These are phyloP conservation scores for Cystofilobasidium macerans DNA, from an alignment of 768 basidiomycete species.

Conservation along the genomic window DNA sequence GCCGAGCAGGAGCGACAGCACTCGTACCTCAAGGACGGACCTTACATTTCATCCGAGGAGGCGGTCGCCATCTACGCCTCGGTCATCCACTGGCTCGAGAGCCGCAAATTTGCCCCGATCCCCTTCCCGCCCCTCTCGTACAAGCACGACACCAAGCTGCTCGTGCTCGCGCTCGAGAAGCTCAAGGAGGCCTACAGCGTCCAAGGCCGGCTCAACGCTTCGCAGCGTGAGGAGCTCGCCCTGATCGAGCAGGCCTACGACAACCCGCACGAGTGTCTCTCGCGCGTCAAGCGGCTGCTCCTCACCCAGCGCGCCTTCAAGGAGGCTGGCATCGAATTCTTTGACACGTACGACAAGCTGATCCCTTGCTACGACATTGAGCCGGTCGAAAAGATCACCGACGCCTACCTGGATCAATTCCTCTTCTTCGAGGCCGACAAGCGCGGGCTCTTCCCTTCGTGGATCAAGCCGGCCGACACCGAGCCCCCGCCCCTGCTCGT, in stretches of 20 bases:
- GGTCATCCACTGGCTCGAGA: conserved; percentile 97
- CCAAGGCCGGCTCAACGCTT: conserved; percentile 93
- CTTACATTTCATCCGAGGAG: conserved; percentile 96
- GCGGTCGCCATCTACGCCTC: conserved; percentile 98
- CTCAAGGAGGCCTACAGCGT: conserved; percentile 98
- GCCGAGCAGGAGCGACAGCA: conserved; percentile 99
- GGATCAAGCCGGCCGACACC: conserved; percentile 98
- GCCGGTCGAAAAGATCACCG: conserved; percentile 99
- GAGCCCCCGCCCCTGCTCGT: conserved; percentile 94
- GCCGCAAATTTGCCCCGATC: conserved; percentile 93
- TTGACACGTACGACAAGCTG: conserved; percentile 91
- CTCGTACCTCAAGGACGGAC: conserved; percentile 96
- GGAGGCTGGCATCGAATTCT: conserved; percentile 71
- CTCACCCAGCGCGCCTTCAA: conserved; percentile 98
- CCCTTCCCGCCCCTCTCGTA: conserved; percentile 99
- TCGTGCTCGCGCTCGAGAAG: conserved; percentile 93
- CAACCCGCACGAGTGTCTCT: conserved; percentile 97
- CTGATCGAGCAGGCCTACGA: conserved; percentile 96
- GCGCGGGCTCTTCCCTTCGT: conserved; percentile 91
- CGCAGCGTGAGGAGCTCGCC: conserved; percentile 93
- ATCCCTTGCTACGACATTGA: conserved; percentile 99
- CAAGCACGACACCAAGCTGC: conserved; percentile 96
- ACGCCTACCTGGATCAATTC: conserved; percentile 84
- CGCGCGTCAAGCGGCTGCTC: conserved; percentile 92
- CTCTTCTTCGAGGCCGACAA: conserved; percentile 98